Base-by-base conservation (phyloP, 495 filamentous ascomycete genomes). In the Talaromyces borbonicus region DNA sequence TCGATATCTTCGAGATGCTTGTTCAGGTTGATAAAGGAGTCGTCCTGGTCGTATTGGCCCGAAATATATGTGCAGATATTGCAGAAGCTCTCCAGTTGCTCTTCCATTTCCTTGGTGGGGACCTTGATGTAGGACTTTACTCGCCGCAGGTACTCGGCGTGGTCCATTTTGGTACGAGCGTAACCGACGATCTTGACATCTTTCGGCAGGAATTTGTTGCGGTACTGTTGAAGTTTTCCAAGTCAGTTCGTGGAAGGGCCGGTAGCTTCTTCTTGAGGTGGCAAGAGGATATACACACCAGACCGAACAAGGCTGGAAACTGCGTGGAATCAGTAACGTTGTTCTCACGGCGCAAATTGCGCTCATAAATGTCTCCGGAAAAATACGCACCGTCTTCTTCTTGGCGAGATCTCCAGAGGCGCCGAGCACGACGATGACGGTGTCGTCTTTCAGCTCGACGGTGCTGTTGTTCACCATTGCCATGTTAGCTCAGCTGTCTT, bases 131-230 rank as follows among this genome's bases (percentile, higher is more conserved):
- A 92, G 48, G 89, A 94, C 69, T 85, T 89, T 69, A 97, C 87
- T 46, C 93, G 80, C 66, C 80, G 84, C 55, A 95, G 73, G 69
- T 85, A 97, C 65, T 97, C 93, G 52, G 86, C 83, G 59, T 87
- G 87, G 71, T 97, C 90, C 93, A 99, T 99, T 73, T 94, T 95
- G 52, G 93, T 99, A 59, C 93, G 81, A 51, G 93, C 93, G 85
- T 99, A 99, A 73, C 93, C 93, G 57, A 99, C 80, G 61, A 99
- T 95, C 62, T 82, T 85, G 68, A 95, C 90, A 64, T 92, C 87
- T 71, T 94, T 95, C 51, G 92, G 92, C 15, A 97, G 84, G 74
- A 97, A 98, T 63, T 94, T 87, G 72, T 98, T 97, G 56, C 92
- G 87, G 69, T 88, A 90, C 90, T 96, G 62, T 46, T 41, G 18